Evolutionary conservation across 345 rosid genomes (phyloP).

Genomic region (Reutealis trisperma): DNA sequence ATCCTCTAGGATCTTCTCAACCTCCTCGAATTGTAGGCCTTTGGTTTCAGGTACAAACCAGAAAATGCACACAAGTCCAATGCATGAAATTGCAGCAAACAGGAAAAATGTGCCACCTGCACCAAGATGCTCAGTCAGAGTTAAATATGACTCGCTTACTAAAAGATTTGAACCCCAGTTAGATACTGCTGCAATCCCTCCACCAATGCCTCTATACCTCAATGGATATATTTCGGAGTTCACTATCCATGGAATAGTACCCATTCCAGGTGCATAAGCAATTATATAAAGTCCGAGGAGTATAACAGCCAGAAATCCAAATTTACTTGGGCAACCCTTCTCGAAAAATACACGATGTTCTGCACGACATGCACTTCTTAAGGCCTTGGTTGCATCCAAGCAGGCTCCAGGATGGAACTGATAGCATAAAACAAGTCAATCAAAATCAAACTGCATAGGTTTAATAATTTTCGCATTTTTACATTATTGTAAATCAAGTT

Average conservation of each 20-base stretch:
- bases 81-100: conserved; percentile 54
- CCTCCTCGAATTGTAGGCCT: conserved; percentile 81
- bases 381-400: conserved; percentile 39
- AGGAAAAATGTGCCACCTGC: conserved; percentile 72
- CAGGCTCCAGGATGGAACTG: conserved; percentile 80
- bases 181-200: conserved; percentile 81
- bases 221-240: conserved; percentile 95
- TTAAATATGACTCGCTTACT: conserved; percentile 68
- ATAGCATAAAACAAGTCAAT: neutral
- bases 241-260: conserved; percentile 85
- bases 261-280: conserved; percentile 82
- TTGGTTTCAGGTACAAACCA: conserved; percentile 81
- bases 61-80: conserved; percentile 59
- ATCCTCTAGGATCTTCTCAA: conserved; percentile 62
- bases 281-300: conserved; percentile 69
- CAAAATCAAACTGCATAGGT: neutral
- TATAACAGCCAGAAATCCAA: conserved; percentile 66
- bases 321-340: conserved; percentile 78
- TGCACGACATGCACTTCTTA: conserved; percentile 34
- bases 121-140: conserved; percentile 64
- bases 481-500: too few relatives aligned
- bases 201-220: conserved; percentile 79
- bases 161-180: conserved; percentile 78
- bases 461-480: too few relatives aligned
- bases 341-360: conserved; percentile 52